phyloP scores from a whole-genome alignment of 768 basidiomycete genomes.

The Tylopilus sp. region DNA sequence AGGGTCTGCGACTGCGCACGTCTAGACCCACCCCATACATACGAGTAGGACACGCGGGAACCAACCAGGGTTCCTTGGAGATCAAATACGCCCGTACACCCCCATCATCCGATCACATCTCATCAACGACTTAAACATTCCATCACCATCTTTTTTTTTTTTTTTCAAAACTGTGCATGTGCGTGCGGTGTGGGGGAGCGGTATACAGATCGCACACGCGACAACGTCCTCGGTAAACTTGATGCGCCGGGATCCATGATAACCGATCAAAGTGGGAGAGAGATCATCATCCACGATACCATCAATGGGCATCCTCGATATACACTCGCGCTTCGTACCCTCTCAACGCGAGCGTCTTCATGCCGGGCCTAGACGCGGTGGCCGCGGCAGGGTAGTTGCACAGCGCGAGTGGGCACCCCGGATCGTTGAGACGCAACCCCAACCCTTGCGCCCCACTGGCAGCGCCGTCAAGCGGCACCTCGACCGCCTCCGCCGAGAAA shows the following conservation, averaged over 20 bases:
- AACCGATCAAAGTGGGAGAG: background rate
- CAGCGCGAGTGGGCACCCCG: constrained; percentile 17
- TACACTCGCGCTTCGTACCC: constrained; percentile 32
- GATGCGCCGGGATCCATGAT: background rate
- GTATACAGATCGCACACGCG: background rate
- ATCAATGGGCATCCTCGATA: background rate
- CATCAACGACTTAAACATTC: background rate
- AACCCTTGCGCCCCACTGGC: background rate
- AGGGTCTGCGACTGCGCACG: background rate
- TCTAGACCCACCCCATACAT: background rate
- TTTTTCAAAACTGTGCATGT: too few species aligned
- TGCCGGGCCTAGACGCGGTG: background rate
- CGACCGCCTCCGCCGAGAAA: constrained; percentile 34
- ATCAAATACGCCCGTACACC: background rate
- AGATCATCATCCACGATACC: too few species aligned
- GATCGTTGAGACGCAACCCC: background rate
- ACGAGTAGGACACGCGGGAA: background rate
- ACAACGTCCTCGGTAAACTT: background rate
- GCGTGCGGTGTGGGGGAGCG: too few species aligned
- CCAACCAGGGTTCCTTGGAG: background rate
- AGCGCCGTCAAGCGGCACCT: constrained; percentile 4
- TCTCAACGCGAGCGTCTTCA: constrained; percentile 9
- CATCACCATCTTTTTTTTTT: too few species aligned
- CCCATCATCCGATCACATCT: background rate
- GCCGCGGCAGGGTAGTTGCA: constrained; percentile 21